A percentile compares a stretch with the other conserved stretches of the same genome.
These are phyloP conservation scores for Hevea brasiliensis DNA, from an alignment of 345 rosid genomes.

Conservation along the genomic window DNA sequence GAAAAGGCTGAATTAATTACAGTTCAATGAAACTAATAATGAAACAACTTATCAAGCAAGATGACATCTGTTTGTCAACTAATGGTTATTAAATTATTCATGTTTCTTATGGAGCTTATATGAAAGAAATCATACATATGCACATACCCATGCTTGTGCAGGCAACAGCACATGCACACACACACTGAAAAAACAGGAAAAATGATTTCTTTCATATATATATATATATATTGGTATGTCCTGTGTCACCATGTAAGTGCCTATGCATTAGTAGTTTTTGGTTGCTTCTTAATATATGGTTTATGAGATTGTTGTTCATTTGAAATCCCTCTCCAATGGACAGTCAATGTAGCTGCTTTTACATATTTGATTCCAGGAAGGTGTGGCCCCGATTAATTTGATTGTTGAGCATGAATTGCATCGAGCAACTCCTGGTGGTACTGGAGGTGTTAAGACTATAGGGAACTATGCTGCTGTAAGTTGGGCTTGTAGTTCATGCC, in stretches of 20 bases:
- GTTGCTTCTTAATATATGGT: background rate
- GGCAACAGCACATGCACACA: no score
- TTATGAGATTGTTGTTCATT: background rate
- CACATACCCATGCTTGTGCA: no score
- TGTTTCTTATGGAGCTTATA: background rate
- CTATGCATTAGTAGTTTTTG: background rate
- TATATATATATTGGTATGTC: no score
- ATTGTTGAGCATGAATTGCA: constrained; percentile 63
- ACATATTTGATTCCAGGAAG: constrained; percentile 60
- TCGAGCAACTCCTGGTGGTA: constrained; percentile 98
- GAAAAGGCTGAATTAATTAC: no score
- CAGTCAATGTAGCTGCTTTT: background rate
- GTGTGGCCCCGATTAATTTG: constrained; percentile 66
- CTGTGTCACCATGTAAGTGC: no score
- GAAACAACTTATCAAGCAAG: background rate
- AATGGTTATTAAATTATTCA: background rate
- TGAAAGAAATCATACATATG: no score
- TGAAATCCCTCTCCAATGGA: background rate
- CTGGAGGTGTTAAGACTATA: constrained; percentile 91
- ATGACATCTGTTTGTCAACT: background rate
- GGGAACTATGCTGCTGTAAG: constrained; percentile 94
- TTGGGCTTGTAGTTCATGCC: background rate
- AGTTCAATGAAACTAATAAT: background rate
- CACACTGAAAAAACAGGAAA: no score
- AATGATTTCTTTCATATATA: no score